phyloP scores from a whole-genome alignment of 169 alveolate genomes.

The Plasmodium vivax region DNA sequence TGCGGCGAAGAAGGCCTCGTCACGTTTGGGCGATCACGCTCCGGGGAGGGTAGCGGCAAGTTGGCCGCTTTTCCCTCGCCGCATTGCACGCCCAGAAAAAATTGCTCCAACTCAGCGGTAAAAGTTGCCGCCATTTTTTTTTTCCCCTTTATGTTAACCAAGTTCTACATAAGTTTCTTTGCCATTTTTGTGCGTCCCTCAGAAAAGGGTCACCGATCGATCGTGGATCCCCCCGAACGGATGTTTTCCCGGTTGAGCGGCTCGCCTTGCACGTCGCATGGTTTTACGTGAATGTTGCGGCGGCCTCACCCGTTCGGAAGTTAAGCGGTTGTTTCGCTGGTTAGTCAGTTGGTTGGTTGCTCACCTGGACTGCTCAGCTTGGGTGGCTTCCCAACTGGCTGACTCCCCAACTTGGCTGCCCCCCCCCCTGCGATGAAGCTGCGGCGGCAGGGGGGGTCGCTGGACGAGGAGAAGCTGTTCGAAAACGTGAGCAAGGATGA shows the following conservation, averaged over 20 bases:
- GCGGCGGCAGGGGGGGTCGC: conserved; percentile 18
- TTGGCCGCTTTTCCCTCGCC: not conserved
- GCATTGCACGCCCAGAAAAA: not conserved
- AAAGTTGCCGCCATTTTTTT: not conserved
- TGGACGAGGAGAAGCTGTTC: conserved; percentile 71
- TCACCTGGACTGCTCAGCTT: no score
- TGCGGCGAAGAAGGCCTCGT: not conserved
- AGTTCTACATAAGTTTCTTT: not conserved
- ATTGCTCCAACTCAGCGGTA: not conserved
- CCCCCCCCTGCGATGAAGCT: conserved; percentile 16
- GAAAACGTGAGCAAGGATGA: conserved; percentile 65
- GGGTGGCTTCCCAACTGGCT: no score
- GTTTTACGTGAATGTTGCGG: not conserved
- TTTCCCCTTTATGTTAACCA: not conserved
- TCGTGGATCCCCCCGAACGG: not conserved
- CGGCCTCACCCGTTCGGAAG: not conserved
- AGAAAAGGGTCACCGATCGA: not conserved
- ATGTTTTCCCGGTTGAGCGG: not conserved
- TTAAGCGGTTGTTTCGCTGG: not conserved
- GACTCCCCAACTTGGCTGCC: no score
- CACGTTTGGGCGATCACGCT: no score
- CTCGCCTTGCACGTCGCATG: not conserved
- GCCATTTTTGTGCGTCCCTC: not conserved
- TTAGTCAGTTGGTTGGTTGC: not conserved
- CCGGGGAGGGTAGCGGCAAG: not conserved